Evolutionary conservation across 345 rosid species (phyloP).

Genomic region (Syzygium jambos): DNA sequence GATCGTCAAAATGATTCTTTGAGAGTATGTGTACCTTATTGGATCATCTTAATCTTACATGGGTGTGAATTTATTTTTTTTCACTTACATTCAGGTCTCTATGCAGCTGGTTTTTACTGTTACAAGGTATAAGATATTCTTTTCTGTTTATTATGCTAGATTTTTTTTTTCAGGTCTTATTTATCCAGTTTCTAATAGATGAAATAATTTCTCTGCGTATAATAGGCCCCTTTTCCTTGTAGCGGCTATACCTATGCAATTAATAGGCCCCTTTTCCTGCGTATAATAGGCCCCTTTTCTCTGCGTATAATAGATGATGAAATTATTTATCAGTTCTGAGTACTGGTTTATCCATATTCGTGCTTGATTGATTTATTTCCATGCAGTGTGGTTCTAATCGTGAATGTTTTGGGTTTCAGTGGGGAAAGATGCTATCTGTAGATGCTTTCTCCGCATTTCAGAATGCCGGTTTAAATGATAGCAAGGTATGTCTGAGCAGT

Average conservation of each 20-base stretch:
- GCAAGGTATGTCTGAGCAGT: constrained; percentile 33
- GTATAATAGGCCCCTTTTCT: too few relatives aligned
- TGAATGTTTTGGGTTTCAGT: constrained; percentile 24
- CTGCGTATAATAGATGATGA: too few relatives aligned
- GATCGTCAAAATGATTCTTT: background rate
- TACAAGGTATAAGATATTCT: constrained; percentile 54
- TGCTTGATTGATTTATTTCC: background rate
- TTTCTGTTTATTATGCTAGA: background rate
- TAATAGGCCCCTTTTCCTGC: too few relatives aligned
- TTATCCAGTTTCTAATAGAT: background rate
- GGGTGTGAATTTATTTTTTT: background rate
- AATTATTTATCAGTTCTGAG: background rate
- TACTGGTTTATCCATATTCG: background rate
- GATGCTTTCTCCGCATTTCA: constrained; percentile 95
- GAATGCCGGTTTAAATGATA: constrained; percentile 74
- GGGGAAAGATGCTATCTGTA: constrained; percentile 90
- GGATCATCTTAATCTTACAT: background rate
- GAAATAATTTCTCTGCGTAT: background rate
- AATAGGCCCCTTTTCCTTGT: background rate
- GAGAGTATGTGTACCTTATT: background rate
- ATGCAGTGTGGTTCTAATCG: background rate
- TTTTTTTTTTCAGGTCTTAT: background rate
- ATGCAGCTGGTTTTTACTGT: constrained; percentile 88
- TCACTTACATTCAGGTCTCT: constrained; percentile 42
- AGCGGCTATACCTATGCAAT: too few relatives aligned